Evolutionary conservation across 768 basidiomycete species (phyloP), one percentile per base, ranked within the genome.

Genomic region (Calocera cornea): DNA sequence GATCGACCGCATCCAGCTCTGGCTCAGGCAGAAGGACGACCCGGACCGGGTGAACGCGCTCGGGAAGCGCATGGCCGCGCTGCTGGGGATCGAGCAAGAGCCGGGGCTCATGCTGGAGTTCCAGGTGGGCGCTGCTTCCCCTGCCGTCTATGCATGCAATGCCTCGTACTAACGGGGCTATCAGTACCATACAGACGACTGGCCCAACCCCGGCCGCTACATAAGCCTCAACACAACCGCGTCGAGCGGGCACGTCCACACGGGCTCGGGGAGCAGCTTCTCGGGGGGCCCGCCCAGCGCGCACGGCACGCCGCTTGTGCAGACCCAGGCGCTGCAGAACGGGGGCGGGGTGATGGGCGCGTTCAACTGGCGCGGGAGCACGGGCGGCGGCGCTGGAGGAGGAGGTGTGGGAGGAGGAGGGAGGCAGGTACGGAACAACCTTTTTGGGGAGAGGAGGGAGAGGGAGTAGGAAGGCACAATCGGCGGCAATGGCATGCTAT

Each of bases 1-100:
- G 77, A 86, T 92, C 65, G 91, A 95, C 74, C 80, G 94, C 65
- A 91, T 97, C 66, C 94, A 97, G 76, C 77, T 97, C 38, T 97
- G 94, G 94, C 89, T 87, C 49, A 80, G 94, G 68, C 82, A 80
- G 71, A 90, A 90, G 78, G 90, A 92, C 47, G 90, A 95, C 70
- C 86, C 92, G 0, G 89, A 92, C 75, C 83, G 82, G 76, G 77
- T 95, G 69, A 95, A 97, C 75, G 82, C 81, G 22, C 89, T 95
- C 68, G 94, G 91, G 33, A 88, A 85, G 80, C 86, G 85, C 75
- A 79, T 95, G 44, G 84, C 92, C 67, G 90, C 90, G 76, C 75
- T 90, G 24, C 80, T 97, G 73, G 92, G 92, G 71, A 79, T 95
- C 27, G 88, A 87, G 7, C 90, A 95, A 75, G 84, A 86, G 36